Percentiles rank a stretch among this genome's conserved stretches.
Conservation (phyloP, 352 stramenopile species). For the Blastocystis sp. region DNA sequence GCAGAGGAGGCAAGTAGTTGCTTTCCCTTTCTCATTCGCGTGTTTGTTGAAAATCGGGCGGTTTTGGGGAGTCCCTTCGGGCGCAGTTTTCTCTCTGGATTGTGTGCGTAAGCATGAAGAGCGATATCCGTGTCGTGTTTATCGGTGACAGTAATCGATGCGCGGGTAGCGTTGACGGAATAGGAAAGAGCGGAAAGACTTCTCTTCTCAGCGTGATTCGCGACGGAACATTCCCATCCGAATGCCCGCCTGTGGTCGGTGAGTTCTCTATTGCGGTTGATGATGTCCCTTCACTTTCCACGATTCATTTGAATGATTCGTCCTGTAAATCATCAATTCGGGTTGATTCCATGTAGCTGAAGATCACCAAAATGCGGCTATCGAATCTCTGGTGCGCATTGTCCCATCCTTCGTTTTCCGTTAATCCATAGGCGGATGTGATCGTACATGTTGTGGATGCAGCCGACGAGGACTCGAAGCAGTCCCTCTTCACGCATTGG, state of each 20-base stretch:
- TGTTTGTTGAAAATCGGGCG: conserved; percentile 10
- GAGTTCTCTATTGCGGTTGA: neutral
- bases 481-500: conserved; percentile 17
- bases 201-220: conserved; percentile 21
- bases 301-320: conserved; percentile 38
- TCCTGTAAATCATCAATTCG: conserved; percentile 4
- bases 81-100: too few species aligned
- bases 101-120: neutral
- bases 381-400: neutral
- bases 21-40: neutral
- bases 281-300: neutral
- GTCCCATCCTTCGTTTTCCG: neutral
- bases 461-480: neutral
- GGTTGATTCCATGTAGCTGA: neutral
- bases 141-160: conserved; percentile 24
- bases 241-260: neutral
- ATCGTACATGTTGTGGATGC: conserved; percentile 26
- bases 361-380: conserved; percentile 2
- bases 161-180: neutral
- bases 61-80: too few species aligned
- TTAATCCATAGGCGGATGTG: conserved; percentile 29
- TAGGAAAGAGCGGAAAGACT: conserved; percentile 59
- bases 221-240: conserved; percentile 1
- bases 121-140: conserved; percentile 8
- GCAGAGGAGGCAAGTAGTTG: conserved; percentile 45